Evolutionary conservation across 2,329 filamentous ascomycete genomes (phyloP), one percentile per base, ranked within the genome.

Genomic region (Cordyceps javanica): DNA sequence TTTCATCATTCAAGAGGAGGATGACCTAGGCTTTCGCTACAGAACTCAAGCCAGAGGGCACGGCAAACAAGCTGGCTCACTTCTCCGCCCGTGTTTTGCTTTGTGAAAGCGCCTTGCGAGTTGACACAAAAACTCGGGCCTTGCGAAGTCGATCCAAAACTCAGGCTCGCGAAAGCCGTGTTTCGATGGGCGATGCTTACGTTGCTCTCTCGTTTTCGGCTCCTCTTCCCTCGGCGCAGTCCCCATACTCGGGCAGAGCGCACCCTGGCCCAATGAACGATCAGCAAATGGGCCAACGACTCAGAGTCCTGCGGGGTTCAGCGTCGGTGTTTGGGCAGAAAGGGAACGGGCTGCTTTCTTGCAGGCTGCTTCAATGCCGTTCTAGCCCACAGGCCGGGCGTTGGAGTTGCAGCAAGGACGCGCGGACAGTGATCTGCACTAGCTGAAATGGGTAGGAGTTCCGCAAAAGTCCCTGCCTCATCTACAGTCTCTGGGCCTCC

Each of bases 361-460:
- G 34, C 54, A 56, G 53, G 32, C 32, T 32, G 32, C 36, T 30
- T 36, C 32, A 32, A 48, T 28, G 23, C 44, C 44, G 53, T 55
- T 55, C 42, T 32, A 55, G 42, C 53, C 42, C 45, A n/a, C 44
- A 48, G 9, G 11, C 53, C 21, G 25, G 41, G 53, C 53, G 53
- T 39, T 44, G 49, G 49, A 23, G n/a, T n/a, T 34, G 32, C 30
- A 48, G 44, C 54, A 42, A 32, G 44, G 54, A 56, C 54, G 54
- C 54, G 54, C 50, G 54, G 54, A 56, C 45, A 32, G 25, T 49
- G 44, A 56, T 50, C 45, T 56, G 45, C 54, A 26, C 54, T 56
- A 56, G 54, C 54, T 42, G 25, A 8, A 49, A 49, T 11, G 16
- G 21, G 42, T 13, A 28, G 25, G n/a, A 21, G 25, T 49, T 56